Conservation (phyloP, 2,329 filamentous ascomycete genomes). For the Cordyceps fumosorosea region DNA sequence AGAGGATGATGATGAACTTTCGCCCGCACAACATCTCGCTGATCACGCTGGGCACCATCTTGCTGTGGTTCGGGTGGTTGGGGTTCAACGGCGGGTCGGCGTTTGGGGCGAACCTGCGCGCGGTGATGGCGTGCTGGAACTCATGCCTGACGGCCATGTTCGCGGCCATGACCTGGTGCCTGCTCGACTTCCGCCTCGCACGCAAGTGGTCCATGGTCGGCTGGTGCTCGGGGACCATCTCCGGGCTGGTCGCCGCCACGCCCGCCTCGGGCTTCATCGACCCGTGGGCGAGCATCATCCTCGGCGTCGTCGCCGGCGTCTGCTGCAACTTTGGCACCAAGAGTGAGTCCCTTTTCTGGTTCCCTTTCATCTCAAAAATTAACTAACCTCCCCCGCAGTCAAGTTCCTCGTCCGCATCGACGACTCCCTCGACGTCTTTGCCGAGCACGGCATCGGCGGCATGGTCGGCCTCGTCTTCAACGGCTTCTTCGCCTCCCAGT, state of each 20-base stretch:
- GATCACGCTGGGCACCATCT: conserved; percentile 88
- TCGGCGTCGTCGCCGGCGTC: conserved; percentile 60
- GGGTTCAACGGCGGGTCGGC: conserved; percentile 97
- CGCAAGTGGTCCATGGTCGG: conserved; percentile 85
- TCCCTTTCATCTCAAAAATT: background rate
- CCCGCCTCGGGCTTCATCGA: conserved; percentile 63
- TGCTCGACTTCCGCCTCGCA: conserved; percentile 91
- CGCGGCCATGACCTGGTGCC: conserved; percentile 84
- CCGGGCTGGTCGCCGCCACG: conserved; percentile 63
- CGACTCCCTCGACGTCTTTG: conserved; percentile 66
- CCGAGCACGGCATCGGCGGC: conserved; percentile 63
- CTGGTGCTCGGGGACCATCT: conserved; percentile 67
- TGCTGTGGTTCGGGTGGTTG: conserved; percentile 98
- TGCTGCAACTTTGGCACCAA: conserved; percentile 64
- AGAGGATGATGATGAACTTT: conserved; percentile 99
- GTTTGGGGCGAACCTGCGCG: conserved; percentile 89
- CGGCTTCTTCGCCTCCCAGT: conserved; percentile 61
- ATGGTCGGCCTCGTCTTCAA: conserved; percentile 68
- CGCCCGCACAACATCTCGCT: conserved; percentile 97
- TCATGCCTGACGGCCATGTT: conserved; percentile 90
- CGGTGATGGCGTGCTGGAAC: conserved; percentile 97
- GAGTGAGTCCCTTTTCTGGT: conserved; percentile 23
- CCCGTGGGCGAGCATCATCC: conserved; percentile 59
- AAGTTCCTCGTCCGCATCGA: conserved; percentile 60
- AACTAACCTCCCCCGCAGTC: conserved; percentile 29